Base-by-base conservation (phyloP, 2,329 filamentous ascomycete genomes). In the Xenoacremonium recifei region DNA sequence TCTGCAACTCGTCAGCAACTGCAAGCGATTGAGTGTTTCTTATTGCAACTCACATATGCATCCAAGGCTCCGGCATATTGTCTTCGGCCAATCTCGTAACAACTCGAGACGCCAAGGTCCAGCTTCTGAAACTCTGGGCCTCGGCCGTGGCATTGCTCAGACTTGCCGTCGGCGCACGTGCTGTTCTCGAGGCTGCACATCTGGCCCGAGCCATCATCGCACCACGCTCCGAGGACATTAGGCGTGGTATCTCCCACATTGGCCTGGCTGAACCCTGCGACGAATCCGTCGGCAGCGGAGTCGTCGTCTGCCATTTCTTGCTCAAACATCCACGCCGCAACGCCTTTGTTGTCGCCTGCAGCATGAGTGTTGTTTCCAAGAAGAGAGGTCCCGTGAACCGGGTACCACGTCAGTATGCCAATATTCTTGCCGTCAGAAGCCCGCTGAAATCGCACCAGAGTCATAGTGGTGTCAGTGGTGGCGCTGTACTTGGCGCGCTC, bases 281-380 rank as follows among this genome's bases (percentile, higher is more conserved):
- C 87, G 54, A 95, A 96, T 9, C 76, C 78, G 3, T 80, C 70
- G 0, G 79, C 76, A 23, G 82, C 81, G 15, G 69, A 72, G 2
- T 70, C 59, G 15, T 80, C 72, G n/a, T 64, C 66, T 3, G 68
- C 62, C 36, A 85, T 74, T 38, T 79, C 82, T 51, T 85, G 78
- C 62, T 97, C 92, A 39, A 96, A 84, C 11, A 96, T 71, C 60
- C 85, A 86, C 1, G 91, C 87, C 3, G 92, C 91, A 6, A 96
- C 89, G 11, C 92, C 92, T 68, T 97, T 97, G 71, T 97, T 97
- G 64, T 97, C 92, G n/a, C 89, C 92, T 3, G 90, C 84, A 37
- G 93, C 80, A 12, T 96, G 75, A 0, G 90, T 96, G 66, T 96
- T 96, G 68, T 96, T 96, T 40, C 87, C 86, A 18, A 91, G 80